A percentile compares a stretch with the other conserved stretches of the same genome.
These are phyloP conservation scores for Nepenthes alata DNA, from an alignment of 179 eudicot genomes.

Conservation along the genomic window DNA sequence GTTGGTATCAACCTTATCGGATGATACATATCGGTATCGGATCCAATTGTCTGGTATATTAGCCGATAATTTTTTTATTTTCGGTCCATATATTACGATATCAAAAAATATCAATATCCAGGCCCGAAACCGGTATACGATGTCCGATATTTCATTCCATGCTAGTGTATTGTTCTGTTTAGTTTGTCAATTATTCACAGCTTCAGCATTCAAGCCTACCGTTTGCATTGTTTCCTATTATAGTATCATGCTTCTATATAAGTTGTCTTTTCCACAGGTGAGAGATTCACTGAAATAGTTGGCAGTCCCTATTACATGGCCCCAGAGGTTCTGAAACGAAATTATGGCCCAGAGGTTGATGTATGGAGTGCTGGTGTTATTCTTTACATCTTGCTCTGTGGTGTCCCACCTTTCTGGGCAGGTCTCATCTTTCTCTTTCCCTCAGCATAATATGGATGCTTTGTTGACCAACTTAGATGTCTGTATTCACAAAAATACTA, in stretches of 20 bases:
- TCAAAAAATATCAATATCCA: too few relatives aligned
- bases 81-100: too few relatives aligned
- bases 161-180: not conserved
- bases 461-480: too few relatives aligned
- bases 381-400: conserved; percentile 61
- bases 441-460: not conserved
- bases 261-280: conserved; percentile 27
- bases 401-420: conserved; percentile 91
- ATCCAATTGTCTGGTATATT: not conserved
- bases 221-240: not conserved
- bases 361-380: conserved; percentile 80
- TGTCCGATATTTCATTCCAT: too few relatives aligned
- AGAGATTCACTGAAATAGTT: conserved; percentile 59
- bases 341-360: conserved; percentile 66
- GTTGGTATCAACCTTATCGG: too few relatives aligned
- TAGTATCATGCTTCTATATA: not conserved
- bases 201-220: not conserved
- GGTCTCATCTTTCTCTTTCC: conserved; percentile 21
- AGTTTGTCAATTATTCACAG: not conserved
- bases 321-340: conserved; percentile 73
- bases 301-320: conserved; percentile 95
- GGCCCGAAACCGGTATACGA: too few relatives aligned
- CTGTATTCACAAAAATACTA: too few relatives aligned
- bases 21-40: too few relatives aligned
- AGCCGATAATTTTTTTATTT: too few relatives aligned